Conservation (phyloP, 2,329 filamentous ascomycete genomes). For the Aspergillus hiratsukae region DNA sequence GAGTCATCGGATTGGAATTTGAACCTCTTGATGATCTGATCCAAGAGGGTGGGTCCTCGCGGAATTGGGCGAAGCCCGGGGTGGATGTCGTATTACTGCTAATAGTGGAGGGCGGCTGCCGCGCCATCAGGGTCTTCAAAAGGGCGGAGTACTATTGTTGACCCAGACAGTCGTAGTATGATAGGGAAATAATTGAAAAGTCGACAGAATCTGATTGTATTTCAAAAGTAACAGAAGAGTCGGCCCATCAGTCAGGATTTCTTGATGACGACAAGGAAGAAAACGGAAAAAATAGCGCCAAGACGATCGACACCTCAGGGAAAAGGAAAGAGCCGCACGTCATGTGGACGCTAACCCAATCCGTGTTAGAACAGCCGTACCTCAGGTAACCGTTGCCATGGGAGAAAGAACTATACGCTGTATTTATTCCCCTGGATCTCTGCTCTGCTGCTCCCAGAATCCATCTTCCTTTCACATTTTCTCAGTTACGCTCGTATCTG, state of each 20-base stretch:
- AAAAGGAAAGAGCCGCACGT: slow-evolving; percentile 45
- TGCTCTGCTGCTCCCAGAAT: slow-evolving; percentile 20
- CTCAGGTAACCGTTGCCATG: slow-evolving; percentile 40
- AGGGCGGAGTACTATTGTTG: not conserved
- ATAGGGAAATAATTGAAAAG: not conserved
- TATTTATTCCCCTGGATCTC: slow-evolving; percentile 35
- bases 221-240: not conserved
- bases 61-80: slow-evolving; percentile 23
- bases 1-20: slow-evolving; percentile 24
- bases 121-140: slow-evolving; percentile 24
- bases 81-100: slow-evolving; percentile 13
- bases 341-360: slow-evolving; percentile 44
- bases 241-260: not conserved
- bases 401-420: slow-evolving; percentile 27
- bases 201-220: not conserved
- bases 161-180: not conserved
- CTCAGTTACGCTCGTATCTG: slow-evolving; percentile 19
- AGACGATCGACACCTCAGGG: slow-evolving; percentile 38
- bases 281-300: slow-evolving; percentile 11
- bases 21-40: slow-evolving; percentile 24
- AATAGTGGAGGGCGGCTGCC: slow-evolving; percentile 22
- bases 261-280: slow-evolving; percentile 5
- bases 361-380: slow-evolving; percentile 28
- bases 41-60: slow-evolving; percentile 33
- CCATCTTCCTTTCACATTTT: slow-evolving; percentile 21